Evolutionary conservation across 129 eudicot genomes (phyloP).

Genomic region (Calendula officinalis): DNA sequence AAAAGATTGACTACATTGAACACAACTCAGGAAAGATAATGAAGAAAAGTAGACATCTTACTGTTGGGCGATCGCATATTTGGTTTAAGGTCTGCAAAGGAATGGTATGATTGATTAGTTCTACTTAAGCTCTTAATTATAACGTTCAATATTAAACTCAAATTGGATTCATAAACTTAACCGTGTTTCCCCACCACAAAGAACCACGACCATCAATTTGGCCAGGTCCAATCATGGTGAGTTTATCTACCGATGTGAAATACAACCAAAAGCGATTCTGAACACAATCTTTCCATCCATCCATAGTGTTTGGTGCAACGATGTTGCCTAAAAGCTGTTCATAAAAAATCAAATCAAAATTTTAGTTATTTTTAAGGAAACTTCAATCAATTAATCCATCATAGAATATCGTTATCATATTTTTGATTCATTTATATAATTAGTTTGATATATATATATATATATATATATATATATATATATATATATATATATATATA

Average conservation of each 20-base stretch:
- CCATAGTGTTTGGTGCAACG: conserved; percentile 17
- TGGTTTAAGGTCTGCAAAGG: neutral
- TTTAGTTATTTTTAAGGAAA: neutral
- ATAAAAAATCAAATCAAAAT: neutral
- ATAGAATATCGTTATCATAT: no score
- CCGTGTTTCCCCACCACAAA: conserved; percentile 28
- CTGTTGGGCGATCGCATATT: conserved; percentile 9
- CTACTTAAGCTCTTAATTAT: neutral
- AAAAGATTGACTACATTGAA: no score
- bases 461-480: no score
- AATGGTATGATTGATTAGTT: neutral
- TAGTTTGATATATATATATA: no score
- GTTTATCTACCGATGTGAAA: conserved; percentile 19
- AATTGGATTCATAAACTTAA: neutral
- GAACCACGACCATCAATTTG: conserved; percentile 32
- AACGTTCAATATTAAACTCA: no score
- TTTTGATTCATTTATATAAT: no score
- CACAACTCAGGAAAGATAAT: no score
- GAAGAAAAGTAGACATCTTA: neutral
- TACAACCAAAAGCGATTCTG: conserved; percentile 5
- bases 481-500: no score
- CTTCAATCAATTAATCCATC: no score
- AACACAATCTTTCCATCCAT: conserved; percentile 27
- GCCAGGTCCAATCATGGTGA: conserved; percentile 30
- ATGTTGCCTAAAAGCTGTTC: conserved; percentile 31